Percentiles rank a stretch among this genome's conserved stretches.
phyloP scores from a whole-genome alignment of 305 asterid species.

The Solanum hybrid region DNA sequence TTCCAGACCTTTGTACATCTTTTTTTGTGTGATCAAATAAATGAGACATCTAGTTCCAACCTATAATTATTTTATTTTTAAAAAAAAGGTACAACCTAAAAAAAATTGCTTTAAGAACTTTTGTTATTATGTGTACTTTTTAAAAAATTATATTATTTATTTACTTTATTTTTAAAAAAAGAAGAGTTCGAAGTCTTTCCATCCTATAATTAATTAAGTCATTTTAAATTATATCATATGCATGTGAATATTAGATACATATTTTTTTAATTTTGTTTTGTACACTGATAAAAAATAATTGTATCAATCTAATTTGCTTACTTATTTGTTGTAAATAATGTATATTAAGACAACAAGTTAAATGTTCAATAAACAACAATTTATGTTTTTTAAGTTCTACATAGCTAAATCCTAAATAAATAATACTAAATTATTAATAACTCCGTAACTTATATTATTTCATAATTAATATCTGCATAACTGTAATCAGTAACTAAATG shows the following conservation, averaged over 20 bases:
- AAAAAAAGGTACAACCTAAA: background rate
- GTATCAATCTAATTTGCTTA: no score
- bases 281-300: background rate
- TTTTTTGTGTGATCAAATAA: background rate
- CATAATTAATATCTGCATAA: background rate
- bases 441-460: background rate
- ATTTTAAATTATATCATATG: background rate
- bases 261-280: background rate
- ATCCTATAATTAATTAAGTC: background rate
- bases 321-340: background rate
- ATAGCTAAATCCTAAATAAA: background rate
- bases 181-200: background rate
- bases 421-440: background rate
- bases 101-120: background rate
- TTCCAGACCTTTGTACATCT: background rate
- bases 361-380: background rate
- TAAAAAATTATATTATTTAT: no score
- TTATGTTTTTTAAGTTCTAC: background rate
- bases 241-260: background rate
- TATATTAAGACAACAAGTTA: no score
- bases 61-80: background rate
- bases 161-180: accelerated
- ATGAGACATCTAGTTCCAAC: background rate
- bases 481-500: background rate
- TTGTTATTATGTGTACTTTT: background rate